Base-by-base conservation (phyloP, 2,329 filamentous ascomycete genomes). In the Penicillium vulpinum region DNA sequence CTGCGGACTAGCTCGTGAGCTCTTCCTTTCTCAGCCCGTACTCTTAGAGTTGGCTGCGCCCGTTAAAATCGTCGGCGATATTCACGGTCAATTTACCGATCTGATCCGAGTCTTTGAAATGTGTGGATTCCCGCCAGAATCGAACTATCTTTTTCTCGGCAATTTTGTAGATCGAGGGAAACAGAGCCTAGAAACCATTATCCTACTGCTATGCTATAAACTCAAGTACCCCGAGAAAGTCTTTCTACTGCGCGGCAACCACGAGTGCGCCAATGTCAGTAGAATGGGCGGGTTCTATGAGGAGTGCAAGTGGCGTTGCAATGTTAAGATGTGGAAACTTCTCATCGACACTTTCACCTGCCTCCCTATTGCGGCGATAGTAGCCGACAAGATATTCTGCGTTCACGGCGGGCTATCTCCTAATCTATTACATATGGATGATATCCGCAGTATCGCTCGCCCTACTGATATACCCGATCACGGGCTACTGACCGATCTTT, bases 401-500 rank as follows among this genome's bases (percentile, higher is more conserved):
- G 92, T 97, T n/a, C 93, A 99, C 70, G 94, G 93, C 48, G 93
- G 93, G 13, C 81, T 99, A 18, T 97, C 92, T 13, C 94, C 94
- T 2, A 92, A 90, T 45, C 82, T 99, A 48, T 88, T 88, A 54
- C 92, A 97, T 70, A 97, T 99, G 94, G 93, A 97, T 69, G 93
- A 99, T 73, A 99, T 99, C 67, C 88, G 94, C 65, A 90, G 95
- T 72, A 97, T 99, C 75, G 91, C 90, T 48, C 87, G 94, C 54
- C 94, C 94, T 11, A 99, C 94, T 1, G 94, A 99, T 71, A 94
- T 99, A 22, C 94, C 94, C 7, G 94, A 99, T 71, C 97, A 97
- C 72, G 94, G 94, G 13, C 78, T 99, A 51, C 81, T 99, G 55
- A 97, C 97, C 73, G 94, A 99, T 72, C 81, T 99, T 28, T 80